phyloP scores from a whole-genome alignment of 257 asterid genomes.

The Fraxinus anomala region DNA sequence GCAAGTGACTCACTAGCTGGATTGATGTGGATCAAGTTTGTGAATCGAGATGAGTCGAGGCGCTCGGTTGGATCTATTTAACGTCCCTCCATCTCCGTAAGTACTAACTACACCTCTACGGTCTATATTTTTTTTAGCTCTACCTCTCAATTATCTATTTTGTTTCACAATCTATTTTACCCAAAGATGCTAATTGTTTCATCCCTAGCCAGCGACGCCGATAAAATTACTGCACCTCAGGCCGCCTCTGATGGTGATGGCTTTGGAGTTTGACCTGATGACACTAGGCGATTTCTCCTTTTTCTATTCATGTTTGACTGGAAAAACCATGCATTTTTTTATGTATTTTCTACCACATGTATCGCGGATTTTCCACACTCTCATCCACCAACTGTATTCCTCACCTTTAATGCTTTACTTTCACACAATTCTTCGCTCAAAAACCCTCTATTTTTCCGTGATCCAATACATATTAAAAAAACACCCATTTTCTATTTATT shows the following conservation, averaged over 20 bases:
- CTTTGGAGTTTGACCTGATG: background rate
- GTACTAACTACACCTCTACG: no score
- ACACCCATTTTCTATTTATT: background rate
- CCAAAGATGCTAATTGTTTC: no score
- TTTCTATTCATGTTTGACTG: background rate
- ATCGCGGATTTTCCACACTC: background rate
- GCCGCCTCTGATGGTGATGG: background rate
- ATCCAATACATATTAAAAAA: constrained; percentile 25
- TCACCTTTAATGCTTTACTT: constrained; percentile 20
- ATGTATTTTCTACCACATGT: background rate
- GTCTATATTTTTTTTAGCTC: no score
- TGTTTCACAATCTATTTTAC: no score
- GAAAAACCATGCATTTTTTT: background rate
- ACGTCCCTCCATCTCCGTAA: no score
- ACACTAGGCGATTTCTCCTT: background rate
- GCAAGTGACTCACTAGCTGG: no score
- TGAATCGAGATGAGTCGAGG: no score
- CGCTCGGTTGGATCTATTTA: no score
- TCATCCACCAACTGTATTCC: background rate
- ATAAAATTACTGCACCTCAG: background rate
- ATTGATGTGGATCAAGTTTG: no score
- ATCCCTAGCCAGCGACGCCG: background rate
- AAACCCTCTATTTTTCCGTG: constrained; percentile 18
- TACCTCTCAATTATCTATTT: no score
- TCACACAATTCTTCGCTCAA: constrained; percentile 21